Percentiles rank a stretch among this genome's conserved stretches.
phyloP scores from a whole-genome alignment of 139 green algal genomes.

The Chlamydomonas sp. region DNA sequence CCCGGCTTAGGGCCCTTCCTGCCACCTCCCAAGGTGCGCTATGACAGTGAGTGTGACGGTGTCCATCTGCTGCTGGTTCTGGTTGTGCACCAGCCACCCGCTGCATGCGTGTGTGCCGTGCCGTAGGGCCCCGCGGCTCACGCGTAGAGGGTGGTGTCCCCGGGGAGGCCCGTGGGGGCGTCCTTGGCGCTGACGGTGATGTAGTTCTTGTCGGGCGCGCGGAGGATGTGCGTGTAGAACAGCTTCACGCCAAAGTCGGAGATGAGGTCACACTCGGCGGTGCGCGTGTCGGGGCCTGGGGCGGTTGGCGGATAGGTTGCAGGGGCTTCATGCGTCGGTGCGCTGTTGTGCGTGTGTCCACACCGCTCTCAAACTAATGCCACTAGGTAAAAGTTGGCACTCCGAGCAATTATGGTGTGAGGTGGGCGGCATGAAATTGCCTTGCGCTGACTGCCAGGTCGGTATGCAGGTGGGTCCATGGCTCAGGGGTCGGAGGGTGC shows the following conservation, averaged over 20 bases:
- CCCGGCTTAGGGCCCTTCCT: neutral
- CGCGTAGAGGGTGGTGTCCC: constrained; percentile 30
- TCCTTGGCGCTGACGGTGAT: constrained; percentile 13
- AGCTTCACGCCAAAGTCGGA: neutral
- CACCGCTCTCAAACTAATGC: too few species aligned
- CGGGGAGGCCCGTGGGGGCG: constrained; percentile 14
- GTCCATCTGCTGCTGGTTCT: neutral
- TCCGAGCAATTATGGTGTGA: too few species aligned
- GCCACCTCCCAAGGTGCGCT: neutral
- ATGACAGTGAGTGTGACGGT: neutral
- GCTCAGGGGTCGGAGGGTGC: neutral
- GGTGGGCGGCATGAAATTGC: neutral
- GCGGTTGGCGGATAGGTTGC: neutral
- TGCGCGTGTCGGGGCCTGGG: neutral
- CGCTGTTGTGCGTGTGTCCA: too few species aligned
- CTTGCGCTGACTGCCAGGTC: too few species aligned
- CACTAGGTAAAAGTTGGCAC: too few species aligned
- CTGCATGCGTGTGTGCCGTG: neutral
- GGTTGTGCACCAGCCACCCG: neutral
- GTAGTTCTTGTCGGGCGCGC: constrained; percentile 12
- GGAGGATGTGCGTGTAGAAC: neutral
- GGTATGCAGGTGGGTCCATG: neutral
- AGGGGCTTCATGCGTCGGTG: too few species aligned
- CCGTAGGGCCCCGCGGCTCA: neutral
- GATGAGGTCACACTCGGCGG: constrained; percentile 1